A percentile compares a stretch with the other conserved stretches of the same genome.
Conservation (phyloP, 2,329 filamentous ascomycete genomes). For the Geosmithia putterillii region DNA sequence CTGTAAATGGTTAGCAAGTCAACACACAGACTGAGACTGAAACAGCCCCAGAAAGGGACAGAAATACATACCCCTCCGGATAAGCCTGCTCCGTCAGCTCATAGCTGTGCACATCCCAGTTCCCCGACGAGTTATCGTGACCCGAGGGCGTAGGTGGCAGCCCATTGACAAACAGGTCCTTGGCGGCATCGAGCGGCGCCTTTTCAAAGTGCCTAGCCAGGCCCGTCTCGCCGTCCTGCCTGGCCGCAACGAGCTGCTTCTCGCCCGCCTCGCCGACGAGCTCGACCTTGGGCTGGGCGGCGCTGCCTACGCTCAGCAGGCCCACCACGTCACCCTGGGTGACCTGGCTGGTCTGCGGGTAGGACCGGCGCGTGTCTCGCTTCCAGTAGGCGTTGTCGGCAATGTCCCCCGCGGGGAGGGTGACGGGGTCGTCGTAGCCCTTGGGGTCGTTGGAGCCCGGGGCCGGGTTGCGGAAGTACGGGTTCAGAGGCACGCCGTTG, state of each 20-base stretch:
- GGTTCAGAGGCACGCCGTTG: slow-evolving; percentile 84
- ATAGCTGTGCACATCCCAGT: slow-evolving; percentile 60
- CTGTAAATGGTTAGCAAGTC: slow-evolving; percentile 24
- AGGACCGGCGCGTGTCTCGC: slow-evolving; percentile 73
- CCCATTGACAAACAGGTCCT: slow-evolving; percentile 61
- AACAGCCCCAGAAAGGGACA: too few relatives aligned
- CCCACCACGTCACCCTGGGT: slow-evolving; percentile 77
- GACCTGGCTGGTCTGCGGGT: slow-evolving; percentile 69
- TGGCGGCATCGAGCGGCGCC: slow-evolving; percentile 37
- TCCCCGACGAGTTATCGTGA: slow-evolving; percentile 37
- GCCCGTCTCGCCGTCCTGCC: slow-evolving; percentile 61
- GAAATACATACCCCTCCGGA: slow-evolving; percentile 45
- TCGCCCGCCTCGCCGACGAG: slow-evolving; percentile 52
- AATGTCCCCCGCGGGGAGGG: slow-evolving; percentile 46
- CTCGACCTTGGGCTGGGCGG: slow-evolving; percentile 68
- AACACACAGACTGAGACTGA: too few relatives aligned
- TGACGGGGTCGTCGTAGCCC: slow-evolving; percentile 24
- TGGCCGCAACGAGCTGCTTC: slow-evolving; percentile 60
- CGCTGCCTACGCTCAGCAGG: slow-evolving; percentile 75
- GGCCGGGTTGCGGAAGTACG: slow-evolving; percentile 78
- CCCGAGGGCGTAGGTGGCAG: slow-evolving; percentile 79
- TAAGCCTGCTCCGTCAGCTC: slow-evolving; percentile 57
- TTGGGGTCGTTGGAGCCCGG: slow-evolving; percentile 27
- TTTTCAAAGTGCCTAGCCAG: slow-evolving; percentile 62
- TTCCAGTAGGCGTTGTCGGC: slow-evolving; percentile 56